Percentiles rank a stretch among this genome's conserved stretches.
phyloP scores from a whole-genome alignment of 1,284 basidiomycete genomes.

The Tetrapyrgos nigripes region DNA sequence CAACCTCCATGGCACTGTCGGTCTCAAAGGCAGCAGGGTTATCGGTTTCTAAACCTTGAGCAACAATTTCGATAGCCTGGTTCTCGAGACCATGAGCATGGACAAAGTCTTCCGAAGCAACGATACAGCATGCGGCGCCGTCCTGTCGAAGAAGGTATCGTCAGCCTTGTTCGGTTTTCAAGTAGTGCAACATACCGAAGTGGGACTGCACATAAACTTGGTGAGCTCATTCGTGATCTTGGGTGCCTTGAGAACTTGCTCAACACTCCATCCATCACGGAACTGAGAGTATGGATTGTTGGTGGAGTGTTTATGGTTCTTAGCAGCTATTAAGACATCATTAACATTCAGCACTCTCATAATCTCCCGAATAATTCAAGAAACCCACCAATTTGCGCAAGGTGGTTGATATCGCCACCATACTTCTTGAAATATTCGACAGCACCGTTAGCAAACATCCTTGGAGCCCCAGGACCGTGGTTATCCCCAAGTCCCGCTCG shows the following conservation, averaged over 20 bases:
- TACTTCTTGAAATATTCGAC: slow-evolving; percentile 82
- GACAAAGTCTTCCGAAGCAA: slow-evolving; percentile 86
- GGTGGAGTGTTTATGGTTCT: slow-evolving; percentile 85
- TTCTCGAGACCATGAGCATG: slow-evolving; percentile 79
- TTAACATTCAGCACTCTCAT: not conserved
- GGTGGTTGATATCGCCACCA: slow-evolving; percentile 71
- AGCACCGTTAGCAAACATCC: slow-evolving; percentile 82
- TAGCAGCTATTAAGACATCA: slow-evolving; percentile 62
- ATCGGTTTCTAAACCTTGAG: slow-evolving; percentile 72
- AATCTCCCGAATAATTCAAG: not conserved
- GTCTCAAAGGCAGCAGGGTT: slow-evolving; percentile 66
- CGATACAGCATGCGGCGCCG: slow-evolving; percentile 77
- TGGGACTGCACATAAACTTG: slow-evolving; percentile 89
- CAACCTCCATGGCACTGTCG: slow-evolving; percentile 74
- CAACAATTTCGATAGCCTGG: slow-evolving; percentile 85
- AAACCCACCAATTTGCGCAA: slow-evolving; percentile 77
- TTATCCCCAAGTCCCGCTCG: slow-evolving; percentile 59
- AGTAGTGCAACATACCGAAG: slow-evolving; percentile 54
- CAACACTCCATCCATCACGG: slow-evolving; percentile 74
- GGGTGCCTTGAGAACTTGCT: slow-evolving; percentile 70
- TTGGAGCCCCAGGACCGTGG: slow-evolving; percentile 72
- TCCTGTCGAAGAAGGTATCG: slow-evolving; percentile 52
- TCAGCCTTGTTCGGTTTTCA: not conserved
- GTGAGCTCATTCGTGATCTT: slow-evolving; percentile 81
- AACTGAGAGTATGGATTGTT: slow-evolving; percentile 92